phyloP scores from a whole-genome alignment of 768 basidiomycete species.

The Asterophora parasitica region DNA sequence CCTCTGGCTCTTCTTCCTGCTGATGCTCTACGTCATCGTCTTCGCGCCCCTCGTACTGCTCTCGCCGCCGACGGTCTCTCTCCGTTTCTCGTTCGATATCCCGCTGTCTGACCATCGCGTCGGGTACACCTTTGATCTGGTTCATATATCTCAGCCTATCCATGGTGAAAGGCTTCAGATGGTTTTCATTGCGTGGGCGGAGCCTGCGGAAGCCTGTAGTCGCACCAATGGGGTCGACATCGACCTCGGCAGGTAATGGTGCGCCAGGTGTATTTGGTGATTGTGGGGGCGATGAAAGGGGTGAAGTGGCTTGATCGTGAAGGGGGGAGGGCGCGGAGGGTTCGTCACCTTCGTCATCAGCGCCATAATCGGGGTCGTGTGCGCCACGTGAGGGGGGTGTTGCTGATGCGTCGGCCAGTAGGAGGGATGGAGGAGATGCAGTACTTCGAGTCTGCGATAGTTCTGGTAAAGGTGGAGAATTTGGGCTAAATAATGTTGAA shows the following conservation, averaged over 20 bases:
- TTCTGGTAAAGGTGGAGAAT: no score
- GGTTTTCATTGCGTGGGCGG: constrained; percentile 48
- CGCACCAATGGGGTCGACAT: background rate
- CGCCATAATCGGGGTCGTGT: no score
- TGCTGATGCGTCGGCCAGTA: background rate
- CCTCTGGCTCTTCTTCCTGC: constrained; percentile 17
- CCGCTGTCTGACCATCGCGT: constrained; percentile 54
- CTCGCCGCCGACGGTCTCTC: constrained; percentile 8
- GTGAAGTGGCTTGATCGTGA: background rate
- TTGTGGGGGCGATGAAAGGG: background rate
- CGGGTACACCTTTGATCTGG: constrained; percentile 37
- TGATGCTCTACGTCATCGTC: constrained; percentile 17
- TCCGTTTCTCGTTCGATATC: no score
- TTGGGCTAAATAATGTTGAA: constrained; percentile 4
- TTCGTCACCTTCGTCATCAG: background rate
- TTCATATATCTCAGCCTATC: constrained; percentile 46
- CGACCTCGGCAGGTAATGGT: background rate
- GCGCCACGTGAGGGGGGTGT: background rate
- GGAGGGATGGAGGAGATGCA: background rate
- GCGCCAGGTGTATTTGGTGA: background rate
- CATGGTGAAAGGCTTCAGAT: constrained; percentile 57
- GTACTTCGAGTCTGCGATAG: background rate
- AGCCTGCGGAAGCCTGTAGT: background rate
- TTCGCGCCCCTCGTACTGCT: constrained; percentile 19
- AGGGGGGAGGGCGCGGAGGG: background rate